Evolutionary conservation across 2,329 filamentous ascomycete genomes (phyloP).

Genomic region (Colletotrichum chlorophyti): DNA sequence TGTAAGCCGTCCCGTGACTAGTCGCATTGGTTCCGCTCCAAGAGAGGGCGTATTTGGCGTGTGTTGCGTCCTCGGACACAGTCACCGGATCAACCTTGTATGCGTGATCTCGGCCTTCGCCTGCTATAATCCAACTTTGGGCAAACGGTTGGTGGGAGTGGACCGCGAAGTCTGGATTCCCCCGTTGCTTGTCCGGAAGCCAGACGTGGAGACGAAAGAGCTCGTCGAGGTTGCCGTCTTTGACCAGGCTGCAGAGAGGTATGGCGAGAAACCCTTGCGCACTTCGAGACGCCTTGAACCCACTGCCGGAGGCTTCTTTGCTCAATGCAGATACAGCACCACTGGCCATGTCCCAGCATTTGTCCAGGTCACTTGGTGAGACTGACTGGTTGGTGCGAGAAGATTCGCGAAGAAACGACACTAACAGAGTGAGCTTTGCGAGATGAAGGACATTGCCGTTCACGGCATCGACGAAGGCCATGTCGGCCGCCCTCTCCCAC

Average conservation of each 20-base stretch:
- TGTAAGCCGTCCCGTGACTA: constrained; percentile 28
- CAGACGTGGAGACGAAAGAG: constrained; percentile 42
- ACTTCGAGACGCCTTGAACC: constrained; percentile 30
- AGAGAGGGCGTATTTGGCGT: constrained; percentile 35
- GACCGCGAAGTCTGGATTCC: constrained; percentile 32
- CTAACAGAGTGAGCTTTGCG: no score
- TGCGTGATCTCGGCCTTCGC: constrained; percentile 36
- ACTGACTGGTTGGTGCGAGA: no score
- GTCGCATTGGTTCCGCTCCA: constrained; percentile 33
- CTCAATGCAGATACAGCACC: background rate
- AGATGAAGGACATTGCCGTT: no score
- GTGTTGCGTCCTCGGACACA: constrained; percentile 32
- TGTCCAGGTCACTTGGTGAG: no score
- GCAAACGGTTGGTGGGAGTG: constrained; percentile 41
- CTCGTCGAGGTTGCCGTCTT: constrained; percentile 38
- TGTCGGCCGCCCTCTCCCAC: no score
- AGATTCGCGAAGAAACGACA: no score
- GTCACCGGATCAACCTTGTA: constrained; percentile 33
- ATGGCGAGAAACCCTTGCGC: constrained; percentile 42
- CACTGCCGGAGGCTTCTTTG: background rate
- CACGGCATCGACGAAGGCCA: no score
- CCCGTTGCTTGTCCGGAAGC: constrained; percentile 36
- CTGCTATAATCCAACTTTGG: constrained; percentile 43
- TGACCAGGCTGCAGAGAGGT: constrained; percentile 39
- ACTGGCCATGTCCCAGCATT: background rate